Evolutionary conservation across 1,284 basidiomycete species (phyloP).

Genomic region (Boletus mariae): DNA sequence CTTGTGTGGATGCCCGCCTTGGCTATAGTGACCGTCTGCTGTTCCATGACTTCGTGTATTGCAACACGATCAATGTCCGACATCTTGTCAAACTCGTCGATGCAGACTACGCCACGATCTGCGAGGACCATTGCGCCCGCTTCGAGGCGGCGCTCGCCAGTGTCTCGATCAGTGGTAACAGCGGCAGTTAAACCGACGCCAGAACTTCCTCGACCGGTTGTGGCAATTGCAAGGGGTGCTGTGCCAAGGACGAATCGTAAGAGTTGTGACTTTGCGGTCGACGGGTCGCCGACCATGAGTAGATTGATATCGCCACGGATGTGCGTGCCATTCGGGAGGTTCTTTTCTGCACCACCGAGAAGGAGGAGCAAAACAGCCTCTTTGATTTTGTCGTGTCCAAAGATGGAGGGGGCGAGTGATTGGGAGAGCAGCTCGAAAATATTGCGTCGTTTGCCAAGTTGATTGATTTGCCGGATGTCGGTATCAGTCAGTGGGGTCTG

Average conservation of each 20-base stretch:
- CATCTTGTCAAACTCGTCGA: conserved; percentile 99
- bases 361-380: conserved; percentile 89
- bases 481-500: conserved; percentile 90
- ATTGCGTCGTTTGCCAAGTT: conserved; percentile 81
- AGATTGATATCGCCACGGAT: conserved; percentile 99
- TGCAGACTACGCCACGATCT: conserved; percentile 98
- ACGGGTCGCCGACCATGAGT: conserved; percentile 99
- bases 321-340: conserved; percentile 95
- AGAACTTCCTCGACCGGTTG: conserved; percentile 94
- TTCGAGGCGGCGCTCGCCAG: conserved; percentile 92
- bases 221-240: conserved; percentile 96
- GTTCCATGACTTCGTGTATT: conserved; percentile 99
- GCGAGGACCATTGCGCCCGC: conserved; percentile 99
- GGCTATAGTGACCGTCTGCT: conserved; percentile 98
- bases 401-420: conserved; percentile 97
- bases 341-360: conserved; percentile 97
- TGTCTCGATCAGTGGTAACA: conserved; percentile 97
- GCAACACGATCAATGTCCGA: conserved; percentile 98
- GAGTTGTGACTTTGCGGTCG: conserved; percentile 96
- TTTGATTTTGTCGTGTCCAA: conserved; percentile 95
- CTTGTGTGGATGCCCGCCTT: conserved; percentile 99
- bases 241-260: conserved; percentile 95
- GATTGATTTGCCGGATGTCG: conserved; percentile 97
- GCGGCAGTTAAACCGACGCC: conserved; percentile 99
- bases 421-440: conserved; percentile 89